These are phyloP conservation scores for Scutellaria baicalensis DNA, from an alignment of 257 asterid species.

Conservation along the genomic window DNA sequence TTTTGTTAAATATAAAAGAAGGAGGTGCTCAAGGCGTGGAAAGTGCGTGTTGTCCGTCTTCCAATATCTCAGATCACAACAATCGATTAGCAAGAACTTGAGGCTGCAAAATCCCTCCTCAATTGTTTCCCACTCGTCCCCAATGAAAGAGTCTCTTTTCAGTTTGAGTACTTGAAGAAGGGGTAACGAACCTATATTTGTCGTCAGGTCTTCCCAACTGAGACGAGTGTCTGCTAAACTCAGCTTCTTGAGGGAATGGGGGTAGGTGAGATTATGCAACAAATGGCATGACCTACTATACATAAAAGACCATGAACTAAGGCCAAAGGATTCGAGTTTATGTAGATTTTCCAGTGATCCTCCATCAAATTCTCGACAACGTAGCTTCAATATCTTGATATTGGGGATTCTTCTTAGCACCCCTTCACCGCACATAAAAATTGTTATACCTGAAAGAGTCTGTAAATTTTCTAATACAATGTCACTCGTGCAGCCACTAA, in stretches of 20 bases:
- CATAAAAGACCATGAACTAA: neutral
- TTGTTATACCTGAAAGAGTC: no score
- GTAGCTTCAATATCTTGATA: no score
- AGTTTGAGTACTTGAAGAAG: neutral
- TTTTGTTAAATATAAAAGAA: no score
- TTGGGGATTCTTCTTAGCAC: neutral
- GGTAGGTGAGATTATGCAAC: neutral
- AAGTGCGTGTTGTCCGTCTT: neutral
- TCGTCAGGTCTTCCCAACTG: neutral
- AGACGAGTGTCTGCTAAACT: neutral
- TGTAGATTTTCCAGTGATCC: neutral
- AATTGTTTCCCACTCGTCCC: neutral
- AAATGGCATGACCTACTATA: neutral
- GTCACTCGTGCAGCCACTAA: neutral
- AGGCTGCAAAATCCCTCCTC: neutral
- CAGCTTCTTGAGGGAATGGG: neutral
- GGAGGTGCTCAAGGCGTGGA: no score
- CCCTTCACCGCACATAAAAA: neutral
- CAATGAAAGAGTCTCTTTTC: neutral
- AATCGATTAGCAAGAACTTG: neutral
- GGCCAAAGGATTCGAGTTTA: constrained; percentile 1
- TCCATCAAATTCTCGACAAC: no score
- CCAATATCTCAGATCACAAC: neutral
- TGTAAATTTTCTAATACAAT: neutral
- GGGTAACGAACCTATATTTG: neutral